phyloP scores from a whole-genome alignment of 1,284 basidiomycete species.

The Cryptococcus maquisensis region DNA sequence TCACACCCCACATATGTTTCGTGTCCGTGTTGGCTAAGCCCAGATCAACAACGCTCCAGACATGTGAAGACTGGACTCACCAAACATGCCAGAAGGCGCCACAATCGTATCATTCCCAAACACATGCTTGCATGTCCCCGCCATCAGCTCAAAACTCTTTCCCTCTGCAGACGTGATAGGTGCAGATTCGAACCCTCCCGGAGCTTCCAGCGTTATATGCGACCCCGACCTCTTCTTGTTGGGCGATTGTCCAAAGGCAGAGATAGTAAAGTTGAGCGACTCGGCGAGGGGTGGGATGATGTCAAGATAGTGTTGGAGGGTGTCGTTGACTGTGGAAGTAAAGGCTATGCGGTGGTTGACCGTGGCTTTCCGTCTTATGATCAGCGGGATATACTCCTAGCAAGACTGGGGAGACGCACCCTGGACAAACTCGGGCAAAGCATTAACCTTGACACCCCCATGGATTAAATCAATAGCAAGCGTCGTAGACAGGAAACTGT shows the following conservation, averaged over 20 bases:
- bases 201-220: constrained; percentile 22
- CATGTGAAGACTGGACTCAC: constrained; percentile 16
- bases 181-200: constrained; percentile 48
- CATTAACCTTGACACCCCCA: constrained; percentile 50
- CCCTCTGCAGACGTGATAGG: constrained; percentile 49
- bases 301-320: constrained; percentile 43
- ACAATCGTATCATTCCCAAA: constrained; percentile 50
- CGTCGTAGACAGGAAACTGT: constrained; percentile 46
- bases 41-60: not conserved
- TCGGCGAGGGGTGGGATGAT: constrained; percentile 46
- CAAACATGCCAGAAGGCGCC: constrained; percentile 52
- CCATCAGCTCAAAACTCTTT: constrained; percentile 47
- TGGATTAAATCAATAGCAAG: constrained; percentile 45
- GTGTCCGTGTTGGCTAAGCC: constrained; percentile 49
- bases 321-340: constrained; percentile 48
- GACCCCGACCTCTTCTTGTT: constrained; percentile 12
- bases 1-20: constrained; percentile 48
- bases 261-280: constrained; percentile 45
- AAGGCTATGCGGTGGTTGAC: constrained; percentile 18
- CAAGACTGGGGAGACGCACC: constrained; percentile 20
- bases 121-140: constrained; percentile 46
- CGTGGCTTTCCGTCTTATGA: constrained; percentile 5
- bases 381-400: not conserved
- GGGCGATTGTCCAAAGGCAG: constrained; percentile 26
- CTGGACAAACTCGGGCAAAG: constrained; percentile 45